Conservation (phyloP, 768 basidiomycete species). For the Lentinula boryana region DNA sequence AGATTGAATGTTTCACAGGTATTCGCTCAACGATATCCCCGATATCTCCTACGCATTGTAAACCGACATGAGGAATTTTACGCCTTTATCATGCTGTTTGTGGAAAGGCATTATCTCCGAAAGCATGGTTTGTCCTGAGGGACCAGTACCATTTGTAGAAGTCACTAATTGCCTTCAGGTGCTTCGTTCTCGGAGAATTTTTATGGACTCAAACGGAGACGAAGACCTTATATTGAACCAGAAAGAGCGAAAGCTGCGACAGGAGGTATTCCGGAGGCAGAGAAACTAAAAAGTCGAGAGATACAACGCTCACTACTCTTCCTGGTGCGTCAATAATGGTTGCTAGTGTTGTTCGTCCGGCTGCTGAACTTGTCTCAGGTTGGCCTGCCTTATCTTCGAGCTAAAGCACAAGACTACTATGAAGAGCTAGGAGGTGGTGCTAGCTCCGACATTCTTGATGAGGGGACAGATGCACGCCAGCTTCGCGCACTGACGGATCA, state of each 20-base stretch:
- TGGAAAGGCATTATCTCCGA: constrained; percentile 87
- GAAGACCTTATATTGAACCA: constrained; percentile 64
- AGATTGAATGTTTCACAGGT: constrained; percentile 43
- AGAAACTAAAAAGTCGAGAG: constrained; percentile 61
- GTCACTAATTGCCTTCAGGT: constrained; percentile 37
- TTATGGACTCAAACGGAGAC: constrained; percentile 82
- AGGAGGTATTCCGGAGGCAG: constrained; percentile 56
- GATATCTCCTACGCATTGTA: constrained; percentile 85
- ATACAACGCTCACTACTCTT: constrained; percentile 74
- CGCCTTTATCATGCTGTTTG: constrained; percentile 78
- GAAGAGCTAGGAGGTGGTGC: constrained; percentile 85
- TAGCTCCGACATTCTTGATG: constrained; percentile 58
- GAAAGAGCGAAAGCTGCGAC: constrained; percentile 65
- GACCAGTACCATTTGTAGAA: neutral
- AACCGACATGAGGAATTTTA: constrained; percentile 98
- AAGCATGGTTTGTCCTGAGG: constrained; percentile 60
- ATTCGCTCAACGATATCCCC: constrained; percentile 90
- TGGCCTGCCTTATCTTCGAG: constrained; percentile 82
- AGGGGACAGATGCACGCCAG: constrained; percentile 37
- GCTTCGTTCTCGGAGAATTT: constrained; percentile 96
- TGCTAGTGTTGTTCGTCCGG: neutral
- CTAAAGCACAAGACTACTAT: constrained; percentile 86
- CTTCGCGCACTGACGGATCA: constrained; percentile 44
- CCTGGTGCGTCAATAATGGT: constrained; percentile 47
- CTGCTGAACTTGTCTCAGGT: constrained; percentile 40